A percentile compares a stretch with the other conserved stretches of the same genome.
Conservation (phyloP, 495 filamentous ascomycete genomes). For the Podospora sp. region DNA sequence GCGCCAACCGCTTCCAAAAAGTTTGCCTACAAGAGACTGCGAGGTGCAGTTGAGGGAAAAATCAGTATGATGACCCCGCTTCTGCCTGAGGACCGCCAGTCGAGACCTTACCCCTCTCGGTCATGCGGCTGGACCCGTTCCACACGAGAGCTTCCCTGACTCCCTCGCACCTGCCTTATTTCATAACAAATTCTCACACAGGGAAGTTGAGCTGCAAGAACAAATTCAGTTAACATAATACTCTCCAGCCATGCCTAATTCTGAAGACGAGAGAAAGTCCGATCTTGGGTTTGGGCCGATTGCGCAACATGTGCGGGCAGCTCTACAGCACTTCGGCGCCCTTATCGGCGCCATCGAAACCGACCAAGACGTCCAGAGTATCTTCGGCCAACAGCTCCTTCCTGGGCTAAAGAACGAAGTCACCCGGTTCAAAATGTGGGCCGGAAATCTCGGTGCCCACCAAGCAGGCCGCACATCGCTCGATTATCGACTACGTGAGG, state of each 20-base stretch:
- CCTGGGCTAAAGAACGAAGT: background rate
- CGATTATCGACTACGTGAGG: constrained; percentile 4
- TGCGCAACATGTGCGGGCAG: background rate
- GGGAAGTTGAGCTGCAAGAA: too few relatives aligned
- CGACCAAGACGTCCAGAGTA: background rate
- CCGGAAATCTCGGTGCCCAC: constrained; percentile 3
- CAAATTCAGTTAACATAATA: background rate
- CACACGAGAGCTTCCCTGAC: too few relatives aligned
- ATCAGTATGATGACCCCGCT: constrained; percentile 2
- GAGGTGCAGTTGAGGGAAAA: background rate
- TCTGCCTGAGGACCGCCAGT: background rate
- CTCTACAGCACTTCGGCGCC: background rate
- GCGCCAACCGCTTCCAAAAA: too few relatives aligned
- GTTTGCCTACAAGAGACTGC: background rate
- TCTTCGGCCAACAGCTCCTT: background rate
- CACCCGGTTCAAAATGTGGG: constrained; percentile 13
- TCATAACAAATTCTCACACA: too few relatives aligned
- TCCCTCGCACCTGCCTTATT: background rate
- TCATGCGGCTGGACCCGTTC: background rate
- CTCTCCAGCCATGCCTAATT: background rate
- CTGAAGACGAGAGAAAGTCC: background rate
- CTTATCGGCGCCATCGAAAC: background rate
- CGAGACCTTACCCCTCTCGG: background rate
- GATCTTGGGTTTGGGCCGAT: background rate
- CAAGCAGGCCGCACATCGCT: background rate